These are phyloP conservation scores for Mycoemilia scoparia DNA, from an alignment of 192 early-diverging fungal genomes.

Conservation along the genomic window DNA sequence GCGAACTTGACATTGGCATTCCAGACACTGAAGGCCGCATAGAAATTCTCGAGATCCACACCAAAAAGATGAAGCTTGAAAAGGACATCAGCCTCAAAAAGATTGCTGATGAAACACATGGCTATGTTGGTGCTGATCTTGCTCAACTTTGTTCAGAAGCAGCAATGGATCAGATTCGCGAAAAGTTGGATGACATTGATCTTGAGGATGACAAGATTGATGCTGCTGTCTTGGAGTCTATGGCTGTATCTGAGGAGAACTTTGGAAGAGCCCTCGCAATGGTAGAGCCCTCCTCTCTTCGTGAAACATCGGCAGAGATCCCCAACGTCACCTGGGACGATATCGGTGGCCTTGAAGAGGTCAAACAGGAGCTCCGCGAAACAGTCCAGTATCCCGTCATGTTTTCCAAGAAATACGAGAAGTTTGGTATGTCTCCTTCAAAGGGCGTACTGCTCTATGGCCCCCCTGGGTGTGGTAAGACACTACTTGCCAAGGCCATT, in stretches of 20 bases:
- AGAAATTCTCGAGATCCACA: conserved; percentile 98
- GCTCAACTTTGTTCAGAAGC: conserved; percentile 97
- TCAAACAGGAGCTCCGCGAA: conserved; percentile 96
- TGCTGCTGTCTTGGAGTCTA: conserved; percentile 81
- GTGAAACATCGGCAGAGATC: conserved; percentile 95
- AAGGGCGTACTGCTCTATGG: conserved; percentile 99
- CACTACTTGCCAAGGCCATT: conserved; percentile 95
- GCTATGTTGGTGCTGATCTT: conserved; percentile 92
- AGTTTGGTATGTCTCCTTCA: conserved; percentile 86
- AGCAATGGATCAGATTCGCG: conserved; percentile 98
- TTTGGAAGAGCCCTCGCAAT: conserved; percentile 84
- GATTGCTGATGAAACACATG: conserved; percentile 94
- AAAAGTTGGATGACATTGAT: conserved; percentile 98
- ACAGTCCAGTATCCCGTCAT: conserved; percentile 98
- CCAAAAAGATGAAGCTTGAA: conserved; percentile 97
- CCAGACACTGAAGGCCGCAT: conserved; percentile 94
- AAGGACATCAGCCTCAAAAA: conserved; percentile 95
- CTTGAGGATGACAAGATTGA: conserved; percentile 97
- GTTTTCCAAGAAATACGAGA: conserved; percentile 97
- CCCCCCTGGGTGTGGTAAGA: conserved; percentile 97
- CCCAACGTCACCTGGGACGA: conserved; percentile 90
- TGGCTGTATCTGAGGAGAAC: conserved; percentile 97
- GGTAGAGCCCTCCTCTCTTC: conserved; percentile 94
- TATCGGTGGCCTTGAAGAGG: conserved; percentile 91
- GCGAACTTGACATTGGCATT: conserved; percentile 98